phyloP scores from a whole-genome alignment of 139 green algal species.

The Mesostigma viride region DNA sequence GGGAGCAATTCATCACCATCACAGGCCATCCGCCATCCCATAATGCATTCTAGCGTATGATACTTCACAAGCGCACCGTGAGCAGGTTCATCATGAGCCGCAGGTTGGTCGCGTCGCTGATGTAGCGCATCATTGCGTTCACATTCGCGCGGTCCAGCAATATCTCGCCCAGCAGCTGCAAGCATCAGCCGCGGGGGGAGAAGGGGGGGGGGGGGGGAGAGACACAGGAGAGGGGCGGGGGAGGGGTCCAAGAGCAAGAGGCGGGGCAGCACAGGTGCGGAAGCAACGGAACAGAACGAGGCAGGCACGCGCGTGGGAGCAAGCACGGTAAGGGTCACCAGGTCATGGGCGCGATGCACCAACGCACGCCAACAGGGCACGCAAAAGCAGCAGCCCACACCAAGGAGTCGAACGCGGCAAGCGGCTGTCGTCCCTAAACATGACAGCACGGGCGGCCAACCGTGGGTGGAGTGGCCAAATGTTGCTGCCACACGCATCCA shows the following conservation, averaged over 20 bases:
- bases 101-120: slow-evolving; percentile 70
- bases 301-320: too few relatives aligned
- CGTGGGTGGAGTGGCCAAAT: too few relatives aligned
- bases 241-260: not conserved
- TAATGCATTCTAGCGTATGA: too few relatives aligned
- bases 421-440: too few relatives aligned
- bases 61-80: slow-evolving; percentile 49
- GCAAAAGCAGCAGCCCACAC: too few relatives aligned
- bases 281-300: not conserved
- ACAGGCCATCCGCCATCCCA: too few relatives aligned
- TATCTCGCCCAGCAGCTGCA: slow-evolving; percentile 78
- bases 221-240: not conserved
- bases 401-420: too few relatives aligned
- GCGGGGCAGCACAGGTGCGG: not conserved
- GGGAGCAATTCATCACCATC: too few relatives aligned
- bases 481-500: too few relatives aligned
- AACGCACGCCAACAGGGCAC: not conserved
- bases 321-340: too few relatives aligned
- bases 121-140: slow-evolving; percentile 79
- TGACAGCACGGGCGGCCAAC: too few relatives aligned
- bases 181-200: not conserved
- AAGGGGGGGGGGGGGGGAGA: not conserved
- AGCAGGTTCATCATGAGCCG: slow-evolving; percentile 89
- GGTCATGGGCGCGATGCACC: not conserved
- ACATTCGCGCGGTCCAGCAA: slow-evolving; percentile 75